These are phyloP conservation scores for Pneumocystis canis DNA, from an alignment of 1,139 yeast species.

Conservation along the genomic window DNA sequence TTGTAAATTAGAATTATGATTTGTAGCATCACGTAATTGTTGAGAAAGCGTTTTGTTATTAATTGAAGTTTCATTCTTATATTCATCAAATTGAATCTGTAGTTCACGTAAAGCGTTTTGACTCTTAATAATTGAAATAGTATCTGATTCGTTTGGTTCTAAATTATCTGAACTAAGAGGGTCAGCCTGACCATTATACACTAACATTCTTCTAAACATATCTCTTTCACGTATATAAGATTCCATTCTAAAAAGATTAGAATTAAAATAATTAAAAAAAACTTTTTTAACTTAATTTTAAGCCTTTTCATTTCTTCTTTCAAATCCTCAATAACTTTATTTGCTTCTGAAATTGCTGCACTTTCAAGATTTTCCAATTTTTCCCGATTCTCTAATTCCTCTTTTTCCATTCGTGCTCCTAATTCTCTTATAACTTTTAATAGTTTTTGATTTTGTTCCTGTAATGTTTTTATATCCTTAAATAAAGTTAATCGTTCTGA, in stretches of 20 bases:
- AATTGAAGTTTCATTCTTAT: conserved; percentile 31
- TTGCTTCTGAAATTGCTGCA: conserved; percentile 58
- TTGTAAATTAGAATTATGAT: conserved; percentile 39
- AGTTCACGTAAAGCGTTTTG: conserved; percentile 22
- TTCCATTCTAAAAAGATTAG: conserved; percentile 18
- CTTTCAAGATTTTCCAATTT: conserved; percentile 37
- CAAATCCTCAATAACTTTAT: conserved; percentile 53
- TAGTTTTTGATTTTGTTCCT: conserved; percentile 58
- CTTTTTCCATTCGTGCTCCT: conserved; percentile 51
- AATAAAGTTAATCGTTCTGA: conserved; percentile 62
- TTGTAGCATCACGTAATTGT: conserved; percentile 27
- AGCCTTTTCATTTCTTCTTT: conserved; percentile 46
- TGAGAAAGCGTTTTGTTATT: conserved; percentile 30
- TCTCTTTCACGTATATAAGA: conserved; percentile 53
- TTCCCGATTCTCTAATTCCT: conserved; percentile 24
- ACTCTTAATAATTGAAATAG: conserved; percentile 24
- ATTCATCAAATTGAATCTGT: conserved; percentile 25
- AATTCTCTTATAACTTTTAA: conserved; percentile 52
- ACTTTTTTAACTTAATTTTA: conserved; percentile 26
- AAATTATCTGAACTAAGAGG: conserved; percentile 21
- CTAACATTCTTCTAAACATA: conserved; percentile 37
- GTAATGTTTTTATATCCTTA: conserved; percentile 49
- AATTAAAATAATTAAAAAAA: not conserved
- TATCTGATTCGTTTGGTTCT: conserved; percentile 18
- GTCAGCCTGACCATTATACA: conserved; percentile 22